Evolutionary conservation across 1,139 yeast genomes (phyloP), one percentile per base, ranked within the genome.

Genomic region (Lipomyces yarrowii): DNA sequence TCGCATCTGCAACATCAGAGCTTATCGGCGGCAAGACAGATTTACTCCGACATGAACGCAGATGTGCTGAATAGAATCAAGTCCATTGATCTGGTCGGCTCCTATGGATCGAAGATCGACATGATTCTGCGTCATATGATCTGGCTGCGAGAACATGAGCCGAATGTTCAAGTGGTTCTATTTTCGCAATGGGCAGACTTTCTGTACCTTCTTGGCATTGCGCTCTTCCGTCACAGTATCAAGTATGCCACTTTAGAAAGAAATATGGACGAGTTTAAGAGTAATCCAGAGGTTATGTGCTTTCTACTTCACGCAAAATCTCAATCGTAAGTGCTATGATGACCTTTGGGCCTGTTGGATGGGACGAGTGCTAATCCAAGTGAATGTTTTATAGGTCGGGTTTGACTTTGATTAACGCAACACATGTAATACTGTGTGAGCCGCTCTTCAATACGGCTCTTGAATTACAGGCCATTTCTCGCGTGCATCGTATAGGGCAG

Each of bases 401-500:
- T 0, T 80, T 94, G 71, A 94, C 97, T 2, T 81, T 94, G 70
- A 87, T 92, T 15, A 93, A 93, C 79, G 98, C 98, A 0, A 88
- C 91, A 0, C 97, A 94, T 76, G 93, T 94, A 0, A 67, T 73
- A 46, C 57, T 73, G 48, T 72, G 74, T 56, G 99, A 94, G 76
- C 98, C 98, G 0, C 82, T 94, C 69, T 88, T 93, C n/a, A 92
- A 91, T 73, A 86, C 92, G 0, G 89, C 96, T 0, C 81, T 92
- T 61, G 98, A 94, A 73, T 77, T 90, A 30, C 99, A 94, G 74
- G 98, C 98, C 0, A 89, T 93, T 64, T 90, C 96, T 57, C 84
- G 99, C 71, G 87, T 94, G 57, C 97, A 93, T 75, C 80, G 99
- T 69, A 93, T 94, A 74, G 99, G 99, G 0, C 99, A 94, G 76